These are phyloP conservation scores for Chaetomiaceae sp. DNA, from an alignment of 2,329 filamentous ascomycete species.

Conservation along the genomic window DNA sequence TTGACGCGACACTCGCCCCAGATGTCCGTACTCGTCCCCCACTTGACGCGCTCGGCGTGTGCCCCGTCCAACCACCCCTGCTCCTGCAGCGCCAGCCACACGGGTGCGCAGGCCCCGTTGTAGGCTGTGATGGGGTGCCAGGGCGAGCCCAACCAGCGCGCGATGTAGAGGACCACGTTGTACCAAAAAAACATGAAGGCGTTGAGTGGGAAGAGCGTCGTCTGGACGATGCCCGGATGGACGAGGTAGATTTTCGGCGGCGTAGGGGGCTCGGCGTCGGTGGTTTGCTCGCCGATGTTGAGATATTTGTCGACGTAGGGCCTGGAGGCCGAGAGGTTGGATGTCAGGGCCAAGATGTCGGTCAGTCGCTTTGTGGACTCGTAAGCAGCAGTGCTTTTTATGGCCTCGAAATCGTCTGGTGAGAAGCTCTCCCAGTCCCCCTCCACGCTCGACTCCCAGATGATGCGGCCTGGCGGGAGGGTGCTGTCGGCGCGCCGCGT, in stretches of 20 bases:
- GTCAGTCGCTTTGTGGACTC: conserved; percentile 84
- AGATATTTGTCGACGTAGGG: conserved; percentile 57
- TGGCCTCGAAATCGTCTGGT: conserved; percentile 69
- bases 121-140: conserved; percentile 83
- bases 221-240: conserved; percentile 84
- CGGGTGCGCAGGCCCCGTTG: conserved; percentile 67
- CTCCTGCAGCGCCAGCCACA: conserved; percentile 71
- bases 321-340: conserved; percentile 58
- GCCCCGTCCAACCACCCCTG: conserved; percentile 57
- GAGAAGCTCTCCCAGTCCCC: conserved; percentile 52
- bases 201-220: conserved; percentile 72
- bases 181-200: conserved; percentile 67
- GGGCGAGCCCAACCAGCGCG: conserved; percentile 74
- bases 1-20: conserved; percentile 58
- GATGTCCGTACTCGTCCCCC: conserved; percentile 70
- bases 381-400: conserved; percentile 63
- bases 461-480: conserved; percentile 58
- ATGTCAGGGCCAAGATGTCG: conserved; percentile 75
- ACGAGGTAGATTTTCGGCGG: conserved; percentile 57
- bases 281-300: conserved; percentile 22
- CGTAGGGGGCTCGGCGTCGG: conserved; percentile 18
- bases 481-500: conserved; percentile 38
- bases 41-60: conserved; percentile 62
- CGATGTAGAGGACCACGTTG: conserved; percentile 62
- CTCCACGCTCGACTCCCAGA: conserved; percentile 87